phyloP scores from a whole-genome alignment of 2,329 filamentous ascomycete genomes.

The Cordyceps militaris region DNA sequence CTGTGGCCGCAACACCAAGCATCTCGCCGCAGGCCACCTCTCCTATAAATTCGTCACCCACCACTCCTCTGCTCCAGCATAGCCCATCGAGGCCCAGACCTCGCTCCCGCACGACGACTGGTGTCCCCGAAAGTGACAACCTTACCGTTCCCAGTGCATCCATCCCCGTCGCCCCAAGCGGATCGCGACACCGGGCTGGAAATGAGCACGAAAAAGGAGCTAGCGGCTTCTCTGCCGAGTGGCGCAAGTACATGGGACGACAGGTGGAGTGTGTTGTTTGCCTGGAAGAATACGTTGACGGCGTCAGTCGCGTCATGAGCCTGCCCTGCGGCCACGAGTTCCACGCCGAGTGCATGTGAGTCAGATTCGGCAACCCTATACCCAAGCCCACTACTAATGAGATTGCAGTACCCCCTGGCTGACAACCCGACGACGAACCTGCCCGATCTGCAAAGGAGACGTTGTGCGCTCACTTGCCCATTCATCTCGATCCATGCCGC shows the following conservation, averaged over 20 bases:
- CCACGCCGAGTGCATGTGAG: slow-evolving; percentile 97
- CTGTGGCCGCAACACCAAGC: slow-evolving; percentile 56
- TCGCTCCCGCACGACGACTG: slow-evolving; percentile 59
- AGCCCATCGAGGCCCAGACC: slow-evolving; percentile 47
- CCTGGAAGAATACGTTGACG: slow-evolving; percentile 91
- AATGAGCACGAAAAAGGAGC: slow-evolving; percentile 43
- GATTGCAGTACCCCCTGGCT: slow-evolving; percentile 80
- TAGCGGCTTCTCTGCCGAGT: slow-evolving; percentile 39
- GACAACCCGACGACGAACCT: slow-evolving; percentile 90
- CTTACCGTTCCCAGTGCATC: slow-evolving; percentile 37
- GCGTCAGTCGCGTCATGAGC: slow-evolving; percentile 92
- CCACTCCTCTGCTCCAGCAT: slow-evolving; percentile 71
- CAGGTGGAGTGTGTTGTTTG: slow-evolving; percentile 93
- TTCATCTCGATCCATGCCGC: slow-evolving; percentile 42
- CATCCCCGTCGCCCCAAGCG: slow-evolving; percentile 30
- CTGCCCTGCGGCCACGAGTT: slow-evolving; percentile 97
- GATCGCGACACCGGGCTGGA: slow-evolving; percentile 25
- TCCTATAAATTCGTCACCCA: slow-evolving; percentile 59
- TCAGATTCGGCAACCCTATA: slow-evolving; percentile 23
- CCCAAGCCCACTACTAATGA: neutral
- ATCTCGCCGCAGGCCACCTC: slow-evolving; percentile 53
- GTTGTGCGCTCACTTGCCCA: slow-evolving; percentile 67
- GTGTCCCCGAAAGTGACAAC: slow-evolving; percentile 45
- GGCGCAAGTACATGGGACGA: slow-evolving; percentile 60
- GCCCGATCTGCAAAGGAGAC: slow-evolving; percentile 96